A percentile compares a stretch with the other conserved stretches of the same genome.
Conservation (phyloP, 176 grass and related monocot genomes). For the Carex cristatella region DNA sequence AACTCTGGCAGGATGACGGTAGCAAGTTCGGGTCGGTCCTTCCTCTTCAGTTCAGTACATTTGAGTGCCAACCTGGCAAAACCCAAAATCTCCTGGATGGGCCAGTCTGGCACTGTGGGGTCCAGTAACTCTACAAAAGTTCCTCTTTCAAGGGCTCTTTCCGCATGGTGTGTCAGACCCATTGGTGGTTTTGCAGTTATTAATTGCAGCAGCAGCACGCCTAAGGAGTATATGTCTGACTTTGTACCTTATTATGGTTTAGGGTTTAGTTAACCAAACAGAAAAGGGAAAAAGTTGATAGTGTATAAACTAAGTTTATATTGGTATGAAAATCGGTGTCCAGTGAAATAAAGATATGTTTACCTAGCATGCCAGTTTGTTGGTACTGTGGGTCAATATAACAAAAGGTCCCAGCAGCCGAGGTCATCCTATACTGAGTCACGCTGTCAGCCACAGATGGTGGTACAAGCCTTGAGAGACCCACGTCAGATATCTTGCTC, state of each 20-base stretch:
- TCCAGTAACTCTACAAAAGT: conserved; percentile 71
- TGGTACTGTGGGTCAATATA: conserved; percentile 99
- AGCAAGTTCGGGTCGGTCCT: conserved; percentile 69
- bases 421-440: conserved; percentile 80
- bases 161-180: conserved; percentile 82
- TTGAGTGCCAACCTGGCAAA: conserved; percentile 74
- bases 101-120: conserved; percentile 67
- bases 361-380: conserved; percentile 71
- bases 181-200: conserved; percentile 67
- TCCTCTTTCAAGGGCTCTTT: conserved; percentile 64
- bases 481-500: conserved; percentile 97
- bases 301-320: not conserved
- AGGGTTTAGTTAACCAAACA: conserved; percentile 9
- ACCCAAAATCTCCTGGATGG: conserved; percentile 54
- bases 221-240: conserved; percentile 91
- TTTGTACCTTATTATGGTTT: conserved; percentile 39
- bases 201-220: conserved; percentile 86
- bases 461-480: conserved; percentile 71
- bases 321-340: not conserved
- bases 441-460: conserved; percentile 70
- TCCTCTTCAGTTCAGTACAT: conserved; percentile 69
- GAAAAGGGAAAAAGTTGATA: not conserved
- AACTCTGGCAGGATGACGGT: conserved; percentile 80
- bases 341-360: not conserved
- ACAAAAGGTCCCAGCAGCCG: conserved; percentile 88